These are phyloP conservation scores for Blastobotrys apis DNA, from an alignment of 1,139 yeast species.

Conservation along the genomic window DNA sequence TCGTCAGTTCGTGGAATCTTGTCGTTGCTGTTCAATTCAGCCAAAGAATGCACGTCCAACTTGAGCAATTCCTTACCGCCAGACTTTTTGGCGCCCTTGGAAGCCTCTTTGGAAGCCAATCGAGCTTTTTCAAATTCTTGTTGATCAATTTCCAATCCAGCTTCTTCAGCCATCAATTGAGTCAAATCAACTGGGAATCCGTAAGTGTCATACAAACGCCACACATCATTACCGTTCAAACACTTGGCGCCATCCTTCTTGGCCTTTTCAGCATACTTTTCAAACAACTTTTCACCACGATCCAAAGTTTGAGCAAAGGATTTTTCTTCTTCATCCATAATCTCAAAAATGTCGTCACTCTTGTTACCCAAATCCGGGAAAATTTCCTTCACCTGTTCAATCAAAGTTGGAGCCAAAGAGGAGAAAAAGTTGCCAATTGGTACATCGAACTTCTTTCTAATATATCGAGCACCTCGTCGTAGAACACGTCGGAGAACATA, in stretches of 20 bases:
- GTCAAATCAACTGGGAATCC: conserved; percentile 99
- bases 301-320: conserved; percentile 93
- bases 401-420: conserved; percentile 85
- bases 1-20: conserved; percentile 82
- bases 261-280: conserved; percentile 84
- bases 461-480: conserved; percentile 97
- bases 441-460: conserved; percentile 90
- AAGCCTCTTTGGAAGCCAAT: conserved; percentile 86
- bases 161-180: conserved; percentile 97
- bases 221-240: conserved; percentile 88
- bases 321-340: conserved; percentile 90
- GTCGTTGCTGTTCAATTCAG: conserved; percentile 41
- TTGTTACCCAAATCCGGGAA: conserved; percentile 86
- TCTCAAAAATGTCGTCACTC: conserved; percentile 75
- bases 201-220: conserved; percentile 98
- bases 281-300: conserved; percentile 95
- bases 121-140: conserved; percentile 87
- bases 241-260: conserved; percentile 69
- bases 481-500: conserved; percentile 93
- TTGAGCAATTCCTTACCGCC: conserved; percentile 59
- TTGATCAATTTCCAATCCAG: conserved; percentile 89
- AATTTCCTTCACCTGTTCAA: conserved; percentile 78
- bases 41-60: conserved; percentile 85
- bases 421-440: conserved; percentile 94
- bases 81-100: conserved; percentile 78